These are phyloP conservation scores for Fraxinus latifolia DNA, from an alignment of 305 asterid species.

Conservation along the genomic window DNA sequence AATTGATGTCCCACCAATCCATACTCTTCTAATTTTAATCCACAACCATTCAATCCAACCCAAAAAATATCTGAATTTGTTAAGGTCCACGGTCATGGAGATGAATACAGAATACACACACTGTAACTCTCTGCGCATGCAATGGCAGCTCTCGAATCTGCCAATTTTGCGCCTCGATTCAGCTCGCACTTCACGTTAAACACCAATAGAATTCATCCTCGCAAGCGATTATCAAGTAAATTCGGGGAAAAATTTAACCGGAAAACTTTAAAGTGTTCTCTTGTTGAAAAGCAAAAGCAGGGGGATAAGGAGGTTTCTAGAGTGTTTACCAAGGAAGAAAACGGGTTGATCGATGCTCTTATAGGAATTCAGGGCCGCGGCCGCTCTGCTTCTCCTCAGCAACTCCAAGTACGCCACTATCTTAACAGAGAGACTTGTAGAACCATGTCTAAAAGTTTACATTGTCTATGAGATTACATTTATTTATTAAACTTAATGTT, in stretches of 20 bases:
- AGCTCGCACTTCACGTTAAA: background rate
- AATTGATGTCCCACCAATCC: background rate
- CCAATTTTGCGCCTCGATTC: background rate
- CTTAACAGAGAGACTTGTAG: background rate
- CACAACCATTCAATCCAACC: background rate
- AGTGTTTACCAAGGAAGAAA: slow-evolving; percentile 55
- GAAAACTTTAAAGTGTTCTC: slow-evolving; percentile 29
- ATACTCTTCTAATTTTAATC: background rate
- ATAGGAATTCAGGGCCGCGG: slow-evolving; percentile 95
- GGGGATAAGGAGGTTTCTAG: slow-evolving; percentile 32
- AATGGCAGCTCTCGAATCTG: background rate
- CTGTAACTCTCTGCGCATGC: background rate
- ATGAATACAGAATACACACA: background rate
- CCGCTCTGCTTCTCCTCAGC: slow-evolving; percentile 64
- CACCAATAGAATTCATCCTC: background rate
- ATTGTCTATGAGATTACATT: background rate
- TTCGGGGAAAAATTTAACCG: slow-evolving; percentile 20
- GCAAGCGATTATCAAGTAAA: background rate
- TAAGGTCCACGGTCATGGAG: background rate
- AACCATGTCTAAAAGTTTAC: background rate
- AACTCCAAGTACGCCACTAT: slow-evolving; percentile 45
- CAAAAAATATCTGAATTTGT: background rate
- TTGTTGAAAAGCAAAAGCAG: slow-evolving; percentile 37
- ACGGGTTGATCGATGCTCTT: slow-evolving; percentile 59
- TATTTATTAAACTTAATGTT: background rate